Conservation (phyloP, 2,329 filamentous ascomycete genomes). For the Lasiodiplodia theobromae region DNA sequence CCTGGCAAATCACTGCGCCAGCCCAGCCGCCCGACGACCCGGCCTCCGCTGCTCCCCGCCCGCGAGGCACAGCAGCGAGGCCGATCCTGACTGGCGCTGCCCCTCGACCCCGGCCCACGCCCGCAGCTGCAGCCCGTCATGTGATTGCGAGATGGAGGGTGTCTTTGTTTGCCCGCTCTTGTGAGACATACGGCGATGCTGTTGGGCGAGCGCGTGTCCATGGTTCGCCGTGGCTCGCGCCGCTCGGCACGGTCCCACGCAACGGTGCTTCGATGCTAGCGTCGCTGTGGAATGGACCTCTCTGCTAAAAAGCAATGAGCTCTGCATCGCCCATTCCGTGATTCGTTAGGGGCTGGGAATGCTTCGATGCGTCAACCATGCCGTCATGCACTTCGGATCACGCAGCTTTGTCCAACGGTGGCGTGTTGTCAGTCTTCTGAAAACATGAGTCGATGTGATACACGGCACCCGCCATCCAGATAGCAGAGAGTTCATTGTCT, state of each 20-base stretch:
- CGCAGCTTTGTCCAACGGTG: conserved; percentile 16
- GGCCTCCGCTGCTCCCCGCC: not conserved
- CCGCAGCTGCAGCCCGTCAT: conserved; percentile 22
- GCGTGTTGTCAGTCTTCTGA: conserved; percentile 1
- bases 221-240: conserved; percentile 13
- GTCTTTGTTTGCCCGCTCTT: not conserved
- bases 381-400: conserved; percentile 19
- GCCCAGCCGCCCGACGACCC: conserved; percentile 13
- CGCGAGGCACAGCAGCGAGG: conserved; percentile 18
- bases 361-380: conserved; percentile 10
- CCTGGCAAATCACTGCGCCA: conserved; percentile 15
- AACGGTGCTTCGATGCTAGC: conserved; percentile 24
- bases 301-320: conserved; percentile 9
- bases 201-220: conserved; percentile 2
- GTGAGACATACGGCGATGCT: conserved; percentile 5
- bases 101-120: conserved; percentile 8
- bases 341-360: conserved; percentile 23
- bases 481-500: conserved; percentile 20
- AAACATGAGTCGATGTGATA: not conserved
- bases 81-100: conserved; percentile 12
- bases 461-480: not conserved
- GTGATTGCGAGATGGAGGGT: conserved; percentile 12
- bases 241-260: conserved; percentile 21
- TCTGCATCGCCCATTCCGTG: conserved; percentile 15
- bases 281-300: conserved; percentile 1